phyloP scores from a whole-genome alignment of 441 rosid species.

The Hypseocharis bilobata region DNA sequence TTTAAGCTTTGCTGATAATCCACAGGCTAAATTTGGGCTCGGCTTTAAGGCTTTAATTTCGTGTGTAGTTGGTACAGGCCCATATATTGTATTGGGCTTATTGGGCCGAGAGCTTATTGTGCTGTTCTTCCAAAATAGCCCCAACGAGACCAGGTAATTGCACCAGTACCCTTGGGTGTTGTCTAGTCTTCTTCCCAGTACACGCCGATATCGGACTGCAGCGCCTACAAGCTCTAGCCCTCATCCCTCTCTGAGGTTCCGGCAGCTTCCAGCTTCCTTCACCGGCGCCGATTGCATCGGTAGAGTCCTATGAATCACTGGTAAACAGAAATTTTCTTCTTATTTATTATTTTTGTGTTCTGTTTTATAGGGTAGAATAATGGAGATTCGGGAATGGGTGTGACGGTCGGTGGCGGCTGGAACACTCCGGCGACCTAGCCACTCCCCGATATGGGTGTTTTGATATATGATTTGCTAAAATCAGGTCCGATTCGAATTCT shows the following conservation, averaged over 20 bases:
- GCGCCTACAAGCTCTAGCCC: too few species aligned
- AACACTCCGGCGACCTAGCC: neutral
- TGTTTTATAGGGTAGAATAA: too few species aligned
- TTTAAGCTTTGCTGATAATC: neutral
- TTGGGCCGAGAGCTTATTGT: too few species aligned
- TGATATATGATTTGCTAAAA: neutral
- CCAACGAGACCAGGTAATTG: too few species aligned
- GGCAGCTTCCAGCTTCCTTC: neutral
- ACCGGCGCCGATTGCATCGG: neutral
- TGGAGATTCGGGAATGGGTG: too few species aligned
- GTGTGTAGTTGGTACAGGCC: neutral
- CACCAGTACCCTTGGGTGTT: too few species aligned
- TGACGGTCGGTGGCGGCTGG: neutral
- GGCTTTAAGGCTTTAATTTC: neutral
- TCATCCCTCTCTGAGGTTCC: neutral
- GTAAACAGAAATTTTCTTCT: neutral
- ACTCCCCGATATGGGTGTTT: neutral
- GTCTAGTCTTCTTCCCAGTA: too few species aligned
- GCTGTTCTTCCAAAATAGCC: too few species aligned
- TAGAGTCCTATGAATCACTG: neutral
- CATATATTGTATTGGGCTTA: neutral
- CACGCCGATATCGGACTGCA: too few species aligned
- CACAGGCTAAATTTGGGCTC: neutral
- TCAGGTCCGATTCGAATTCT: neutral
- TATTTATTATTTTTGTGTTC: too few species aligned